Base-by-base conservation (phyloP, 371 early-diverging fungal species). In the Mucor saturninus region DNA sequence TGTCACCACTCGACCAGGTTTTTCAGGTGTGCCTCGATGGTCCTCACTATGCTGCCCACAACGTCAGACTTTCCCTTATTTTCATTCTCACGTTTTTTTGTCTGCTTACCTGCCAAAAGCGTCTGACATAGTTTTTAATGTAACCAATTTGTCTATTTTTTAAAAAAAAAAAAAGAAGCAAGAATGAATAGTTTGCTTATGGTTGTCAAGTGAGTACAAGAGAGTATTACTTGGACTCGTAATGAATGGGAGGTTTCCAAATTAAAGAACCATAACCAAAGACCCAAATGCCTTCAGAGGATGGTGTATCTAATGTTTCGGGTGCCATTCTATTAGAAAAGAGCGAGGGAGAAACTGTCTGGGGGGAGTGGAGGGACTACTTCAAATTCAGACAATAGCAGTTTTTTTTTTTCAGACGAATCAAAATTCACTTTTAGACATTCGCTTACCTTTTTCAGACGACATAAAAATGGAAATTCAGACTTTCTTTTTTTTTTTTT, bases 241-340 rank as follows among this genome's bases (percentile, higher is more conserved):
- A 85, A 52, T 84, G 76, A 60, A 80, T 77, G 3, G 83, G 83
- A 30, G 82, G 84, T 83, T 93, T 93, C 93, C 94, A 94, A 63
- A 94, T 89, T 28, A 95, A 80, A 9, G 90, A 89, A 39, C 95
- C 95, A 74, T 95, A 95, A n/a, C 95, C 95, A 74, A 94, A 95
- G 0, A 92, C 86, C 93, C 93, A 93, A 67, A 92, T 77, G 8
- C 77, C 83, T 14, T 72, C 57, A 42, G 67, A 38, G 26, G 5
- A 30, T 14, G 35, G 7, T 8, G 14, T 31, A 10, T 48, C 35
- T 59, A 7, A 11, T 3, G 13, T 29, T 8, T 30, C 50, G 7
- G 42, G 40, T 10, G 15, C n/a, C 46, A 46, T 46, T 2, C 5
- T 43, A 43, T n/a, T 1, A n/a, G 5, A 43, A 43, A 42, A 42